Percentiles rank a stretch among this genome's conserved stretches.
phyloP scores from a whole-genome alignment of 805 yeast genomes.

The Saccharomycopsis selenospora region DNA sequence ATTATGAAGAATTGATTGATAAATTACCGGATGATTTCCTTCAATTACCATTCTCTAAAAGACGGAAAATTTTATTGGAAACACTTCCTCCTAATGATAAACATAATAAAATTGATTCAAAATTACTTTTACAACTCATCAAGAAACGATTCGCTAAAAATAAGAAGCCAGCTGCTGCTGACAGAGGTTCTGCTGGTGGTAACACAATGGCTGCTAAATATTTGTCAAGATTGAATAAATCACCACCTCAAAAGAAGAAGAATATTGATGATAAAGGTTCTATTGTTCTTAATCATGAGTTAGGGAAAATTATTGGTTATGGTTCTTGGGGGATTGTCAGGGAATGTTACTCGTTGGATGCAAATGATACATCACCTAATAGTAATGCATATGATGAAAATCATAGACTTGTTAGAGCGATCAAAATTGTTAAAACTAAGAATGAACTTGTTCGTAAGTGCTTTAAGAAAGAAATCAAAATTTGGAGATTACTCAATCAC shows the following conservation, averaged over 20 bases:
- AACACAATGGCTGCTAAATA: slow-evolving; percentile 25
- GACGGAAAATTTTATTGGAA: slow-evolving; percentile 38
- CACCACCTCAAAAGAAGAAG: slow-evolving; percentile 23
- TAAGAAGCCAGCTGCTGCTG: not conserved
- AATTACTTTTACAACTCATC: slow-evolving; percentile 27
- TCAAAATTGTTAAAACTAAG: slow-evolving; percentile 53
- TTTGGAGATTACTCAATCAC: slow-evolving; percentile 70
- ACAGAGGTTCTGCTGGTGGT: slow-evolving; percentile 18
- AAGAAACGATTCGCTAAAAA: slow-evolving; percentile 26
- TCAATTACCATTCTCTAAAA: slow-evolving; percentile 52
- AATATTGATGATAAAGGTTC: slow-evolving; percentile 64
- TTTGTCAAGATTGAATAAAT: slow-evolving; percentile 24
- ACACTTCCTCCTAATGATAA: slow-evolving; percentile 30
- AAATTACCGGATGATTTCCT: slow-evolving; percentile 46
- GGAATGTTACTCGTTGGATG: slow-evolving; percentile 42
- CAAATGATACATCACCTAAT: slow-evolving; percentile 27
- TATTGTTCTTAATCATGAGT: slow-evolving; percentile 47
- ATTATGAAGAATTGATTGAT: slow-evolving; percentile 25
- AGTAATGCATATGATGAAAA: slow-evolving; percentile 11
- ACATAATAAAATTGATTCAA: slow-evolving; percentile 25
- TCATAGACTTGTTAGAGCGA: slow-evolving; percentile 38
- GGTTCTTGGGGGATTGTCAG: slow-evolving; percentile 90
- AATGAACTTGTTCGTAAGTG: slow-evolving; percentile 46
- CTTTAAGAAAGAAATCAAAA: slow-evolving; percentile 61
- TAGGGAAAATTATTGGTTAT: slow-evolving; percentile 74